A percentile compares a stretch with the other conserved stretches of the same genome.
phyloP scores from a whole-genome alignment of 1,284 basidiomycete genomes.

The Apiotrichum gracile region DNA sequence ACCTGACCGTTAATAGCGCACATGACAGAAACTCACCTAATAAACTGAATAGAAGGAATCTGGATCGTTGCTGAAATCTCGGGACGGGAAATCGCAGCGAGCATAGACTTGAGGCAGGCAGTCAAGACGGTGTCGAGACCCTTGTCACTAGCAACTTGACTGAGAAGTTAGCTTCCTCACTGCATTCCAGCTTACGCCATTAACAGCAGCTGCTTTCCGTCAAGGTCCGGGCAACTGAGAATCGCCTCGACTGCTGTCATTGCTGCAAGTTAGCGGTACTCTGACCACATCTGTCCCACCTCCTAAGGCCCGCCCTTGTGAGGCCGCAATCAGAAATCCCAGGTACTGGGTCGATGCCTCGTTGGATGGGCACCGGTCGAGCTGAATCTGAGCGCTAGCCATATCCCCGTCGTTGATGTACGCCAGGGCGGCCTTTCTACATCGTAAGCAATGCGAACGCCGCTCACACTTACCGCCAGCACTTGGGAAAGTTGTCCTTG shows the following conservation, averaged over 20 bases:
- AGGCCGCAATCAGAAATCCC: constrained; percentile 11
- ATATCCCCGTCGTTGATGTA: constrained; percentile 5
- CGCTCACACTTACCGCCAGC: background rate
- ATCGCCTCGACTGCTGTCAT: constrained; percentile 10
- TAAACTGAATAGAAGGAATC: background rate
- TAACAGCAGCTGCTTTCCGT: constrained; percentile 14
- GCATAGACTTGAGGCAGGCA: background rate
- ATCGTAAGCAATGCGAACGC: background rate
- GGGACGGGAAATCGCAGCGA: background rate
- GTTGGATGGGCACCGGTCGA: constrained; percentile 4
- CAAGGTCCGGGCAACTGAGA: constrained; percentile 15
- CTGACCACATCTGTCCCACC: background rate
- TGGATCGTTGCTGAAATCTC: background rate
- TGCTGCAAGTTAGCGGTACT: background rate
- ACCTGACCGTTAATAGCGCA: background rate
- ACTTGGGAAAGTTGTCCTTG: constrained; percentile 3
- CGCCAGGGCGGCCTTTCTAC: constrained; percentile 6
- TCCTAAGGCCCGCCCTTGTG: background rate
- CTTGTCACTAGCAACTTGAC: constrained; percentile 6
- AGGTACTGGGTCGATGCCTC: constrained; percentile 22
- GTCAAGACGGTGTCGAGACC: background rate
- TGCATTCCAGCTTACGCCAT: constrained; percentile 13
- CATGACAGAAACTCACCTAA: background rate
- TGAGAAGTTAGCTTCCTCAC: background rate
- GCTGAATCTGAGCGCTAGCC: background rate